Base-by-base conservation (phyloP, 495 filamentous ascomycete genomes). In the Xylaria acuta region DNA sequence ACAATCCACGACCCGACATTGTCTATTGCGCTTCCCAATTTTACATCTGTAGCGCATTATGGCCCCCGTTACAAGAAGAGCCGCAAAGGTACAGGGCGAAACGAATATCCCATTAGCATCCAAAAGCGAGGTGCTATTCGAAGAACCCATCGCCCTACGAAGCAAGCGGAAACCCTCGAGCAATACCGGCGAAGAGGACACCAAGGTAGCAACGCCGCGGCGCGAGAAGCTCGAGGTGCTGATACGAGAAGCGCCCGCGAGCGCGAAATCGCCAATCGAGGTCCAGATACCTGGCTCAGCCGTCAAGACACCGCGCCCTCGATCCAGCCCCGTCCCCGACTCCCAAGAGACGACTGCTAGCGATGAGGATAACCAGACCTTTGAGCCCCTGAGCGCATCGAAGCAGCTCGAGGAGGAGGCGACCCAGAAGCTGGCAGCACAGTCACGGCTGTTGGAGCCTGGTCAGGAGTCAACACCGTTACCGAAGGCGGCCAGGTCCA, bases 331-430 rank as follows among this genome's bases (percentile, higher is more conserved):
- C 11, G 62, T 78, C 11, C 41, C 66, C 30, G 71, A 75, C 47
- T 73, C 72, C 18, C 74, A 79, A 69, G 75, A 72, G 1, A 34
- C 20, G 0, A 64, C 54, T 1, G 40, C 70, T 34, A 70, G 25
- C 41, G 73, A 27, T 14, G 72, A 73, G 18, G 64, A 18, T 9
- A 32, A 54, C 34, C 47, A 63, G 20, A 56, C 34, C 43, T 41
- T 70, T 11, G 65, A 77, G n/a, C 75, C 72, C 30, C 32, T 70
- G 38, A 78, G 75, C 45, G 78, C 73, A 27, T 76, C 76, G 59
- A 75, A 74, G 38, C 78, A 79, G 34, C 53, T 79, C 1, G 74
- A 78, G 43, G 76, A 78, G 16, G 78, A 79, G 38, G 78, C 78
- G 1, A 75, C 22, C 27, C 76, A 79, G 20, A 71, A 67, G 43